Base-by-base conservation (phyloP, 1,284 basidiomycete species). In the Tilletia horrida region DNA sequence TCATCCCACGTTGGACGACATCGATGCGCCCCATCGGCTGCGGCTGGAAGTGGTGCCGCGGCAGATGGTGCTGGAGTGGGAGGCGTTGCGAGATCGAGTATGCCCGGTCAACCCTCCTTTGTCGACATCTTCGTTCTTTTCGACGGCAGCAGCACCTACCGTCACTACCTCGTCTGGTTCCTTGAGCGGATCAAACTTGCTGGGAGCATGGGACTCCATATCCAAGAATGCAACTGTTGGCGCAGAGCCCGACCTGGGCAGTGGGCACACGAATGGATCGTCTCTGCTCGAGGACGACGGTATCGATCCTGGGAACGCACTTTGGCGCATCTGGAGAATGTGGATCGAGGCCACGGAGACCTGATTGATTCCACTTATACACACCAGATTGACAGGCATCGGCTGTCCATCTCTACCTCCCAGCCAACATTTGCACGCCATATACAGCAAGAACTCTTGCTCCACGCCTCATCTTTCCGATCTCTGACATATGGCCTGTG, bases 61-160 rank as follows among this genome's bases (percentile, higher is more conserved):
- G 14, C 55, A 59, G 31, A 59, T 59, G 55, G 55, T 59, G 55
- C 29, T 31, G 2, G 55, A 59, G 18, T 59, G 55, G 55, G 55
- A 59, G 55, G 55, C 55, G 13, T 21, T 59, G 3, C 55, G 55
- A 8, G 55, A 59, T 35, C 55, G 55, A 59, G 55, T 59, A 14
- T 59, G 55, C 31, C 55, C 55, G 4, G 55, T 59, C 25, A 31
- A 59, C 29, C 55, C 55, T 18, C 55, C 55, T 16, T 9, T 59
- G 25, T 59, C 55, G 29, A 18, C 55, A 40, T 40, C 35, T 40
- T 40, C 35, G 6, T 40, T 40, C 11, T 40, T 40, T 11, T 40
- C 35, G 6, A 40, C 35, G 11, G 35, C 35, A 40, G 35, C 35
- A 11, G 35, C 35, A 40, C 35, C 35, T 11, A 40, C 11, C 35